These are phyloP conservation scores for Ophiocordyceps camponoti-saundersi DNA, from an alignment of 2,329 filamentous ascomycete genomes.

Conservation along the genomic window DNA sequence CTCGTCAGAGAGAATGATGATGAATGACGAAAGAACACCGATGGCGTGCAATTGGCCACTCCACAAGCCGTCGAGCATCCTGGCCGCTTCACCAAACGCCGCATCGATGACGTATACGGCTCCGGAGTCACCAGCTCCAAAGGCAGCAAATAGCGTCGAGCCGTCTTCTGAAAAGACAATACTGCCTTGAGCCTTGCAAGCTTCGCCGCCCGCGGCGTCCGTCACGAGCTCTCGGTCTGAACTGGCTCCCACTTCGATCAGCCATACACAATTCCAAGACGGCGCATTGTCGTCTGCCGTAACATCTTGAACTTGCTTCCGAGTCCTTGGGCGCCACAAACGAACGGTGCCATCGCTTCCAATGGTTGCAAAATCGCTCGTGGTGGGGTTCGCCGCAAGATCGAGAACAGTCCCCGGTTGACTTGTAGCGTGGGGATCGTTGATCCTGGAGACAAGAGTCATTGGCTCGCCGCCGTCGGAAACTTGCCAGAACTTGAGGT, in stretches of 20 bases:
- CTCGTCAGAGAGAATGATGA: constrained; percentile 59
- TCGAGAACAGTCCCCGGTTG: constrained; percentile 47
- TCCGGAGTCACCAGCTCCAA: constrained; percentile 35
- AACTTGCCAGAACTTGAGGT: constrained; percentile 80
- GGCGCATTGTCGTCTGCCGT: constrained; percentile 40
- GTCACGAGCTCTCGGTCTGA: constrained; percentile 24
- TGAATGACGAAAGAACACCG: constrained; percentile 52
- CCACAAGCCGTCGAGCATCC: constrained; percentile 51
- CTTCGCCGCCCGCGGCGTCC: constrained; percentile 8
- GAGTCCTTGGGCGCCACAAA: constrained; percentile 62
- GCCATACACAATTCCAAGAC: constrained; percentile 57
- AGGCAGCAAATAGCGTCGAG: constrained; percentile 60
- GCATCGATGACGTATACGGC: constrained; percentile 64
- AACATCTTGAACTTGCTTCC: constrained; percentile 50
- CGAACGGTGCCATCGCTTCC: constrained; percentile 65
- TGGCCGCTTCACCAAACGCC: constrained; percentile 46
- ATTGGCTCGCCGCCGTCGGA: constrained; percentile 40
- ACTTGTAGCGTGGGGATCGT: constrained; percentile 56
- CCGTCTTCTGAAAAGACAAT: constrained; percentile 72
- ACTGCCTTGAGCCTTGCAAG: constrained; percentile 36
- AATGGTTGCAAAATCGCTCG: constrained; percentile 64
- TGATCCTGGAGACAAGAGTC: constrained; percentile 67
- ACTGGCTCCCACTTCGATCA: constrained; percentile 33
- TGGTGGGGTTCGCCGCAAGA: constrained; percentile 52
- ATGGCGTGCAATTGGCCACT: constrained; percentile 48